Conservation (phyloP, 179 eudicot species). For the Silene noctiflora region DNA sequence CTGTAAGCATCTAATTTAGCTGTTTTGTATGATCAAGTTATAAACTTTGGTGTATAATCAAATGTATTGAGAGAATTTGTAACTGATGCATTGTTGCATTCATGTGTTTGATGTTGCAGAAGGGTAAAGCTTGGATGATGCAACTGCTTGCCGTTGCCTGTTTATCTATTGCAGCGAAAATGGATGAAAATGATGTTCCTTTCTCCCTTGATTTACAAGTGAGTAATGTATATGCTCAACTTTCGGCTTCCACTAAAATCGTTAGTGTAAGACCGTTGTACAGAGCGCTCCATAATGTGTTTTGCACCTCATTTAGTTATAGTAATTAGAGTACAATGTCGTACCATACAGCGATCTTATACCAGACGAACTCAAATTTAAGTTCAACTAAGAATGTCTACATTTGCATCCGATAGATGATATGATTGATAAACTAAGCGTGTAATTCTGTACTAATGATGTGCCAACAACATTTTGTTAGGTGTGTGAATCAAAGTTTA, state of each 20-base stretch:
- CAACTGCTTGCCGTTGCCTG: slow-evolving; percentile 73
- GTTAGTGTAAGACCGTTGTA: no score
- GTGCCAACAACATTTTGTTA: slow-evolving; percentile 17
- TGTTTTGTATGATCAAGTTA: neutral
- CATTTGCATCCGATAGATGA: no score
- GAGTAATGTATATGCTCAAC: slow-evolving; percentile 6
- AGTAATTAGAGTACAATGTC: no score
- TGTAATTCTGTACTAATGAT: neutral
- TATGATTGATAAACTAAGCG: no score
- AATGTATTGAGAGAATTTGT: neutral
- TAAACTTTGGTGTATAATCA: neutral
- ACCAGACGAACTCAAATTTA: no score
- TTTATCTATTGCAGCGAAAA: slow-evolving; percentile 67
- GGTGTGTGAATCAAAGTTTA: slow-evolving; percentile 50
- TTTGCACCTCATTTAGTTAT: no score
- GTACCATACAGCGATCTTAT: no score
- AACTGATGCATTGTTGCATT: slow-evolving; percentile 9
- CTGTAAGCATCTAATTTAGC: slow-evolving; percentile 31
- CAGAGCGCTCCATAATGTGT: no score
- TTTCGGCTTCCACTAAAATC: neutral
- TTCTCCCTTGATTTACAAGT: slow-evolving; percentile 66
- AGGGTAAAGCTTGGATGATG: slow-evolving; percentile 71
- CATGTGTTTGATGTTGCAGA: no score
- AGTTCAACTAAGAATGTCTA: no score
- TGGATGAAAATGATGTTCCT: slow-evolving; percentile 74